These are phyloP conservation scores for Paracoccidioides lutzii DNA, from an alignment of 2,329 filamentous ascomycete genomes.

Conservation along the genomic window DNA sequence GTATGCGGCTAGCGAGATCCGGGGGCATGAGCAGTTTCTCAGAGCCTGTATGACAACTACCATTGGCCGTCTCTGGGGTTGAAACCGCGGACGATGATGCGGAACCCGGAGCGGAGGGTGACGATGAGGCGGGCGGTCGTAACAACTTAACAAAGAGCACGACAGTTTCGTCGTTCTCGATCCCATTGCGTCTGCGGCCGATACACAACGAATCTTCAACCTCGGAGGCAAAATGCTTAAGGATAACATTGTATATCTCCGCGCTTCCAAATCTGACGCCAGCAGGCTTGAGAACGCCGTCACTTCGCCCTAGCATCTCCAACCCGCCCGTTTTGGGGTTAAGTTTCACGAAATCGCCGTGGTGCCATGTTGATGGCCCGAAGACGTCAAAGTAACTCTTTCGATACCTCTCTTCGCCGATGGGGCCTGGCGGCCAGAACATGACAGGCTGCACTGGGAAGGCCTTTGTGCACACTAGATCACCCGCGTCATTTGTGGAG, in stretches of 20 bases:
- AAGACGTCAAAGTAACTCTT: conserved; percentile 84
- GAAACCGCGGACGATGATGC: conserved; percentile 6
- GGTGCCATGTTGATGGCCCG: conserved; percentile 60
- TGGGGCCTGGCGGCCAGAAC: conserved; percentile 59
- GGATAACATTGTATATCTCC: conserved; percentile 91
- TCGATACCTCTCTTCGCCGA: conserved; percentile 63
- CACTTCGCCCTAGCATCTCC: conserved; percentile 81
- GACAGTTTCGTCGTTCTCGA: conserved; percentile 72
- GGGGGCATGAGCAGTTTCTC: conserved; percentile 44
- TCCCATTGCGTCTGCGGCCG: conserved; percentile 54
- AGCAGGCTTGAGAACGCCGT: conserved; percentile 83
- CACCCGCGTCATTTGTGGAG: conserved; percentile 57
- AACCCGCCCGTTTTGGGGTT: conserved; percentile 62
- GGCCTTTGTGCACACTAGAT: conserved; percentile 72
- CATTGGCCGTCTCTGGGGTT: conserved; percentile 6
- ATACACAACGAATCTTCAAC: conserved; percentile 82
- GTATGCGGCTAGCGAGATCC: conserved; percentile 51
- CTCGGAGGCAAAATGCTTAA: conserved; percentile 64
- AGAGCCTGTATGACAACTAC: background rate
- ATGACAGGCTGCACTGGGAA: conserved; percentile 86
- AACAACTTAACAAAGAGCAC: conserved; percentile 76
- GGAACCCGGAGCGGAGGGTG: background rate
- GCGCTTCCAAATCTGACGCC: conserved; percentile 87
- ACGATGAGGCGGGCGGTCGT: conserved; percentile 8
- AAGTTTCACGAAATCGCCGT: conserved; percentile 77